Evolutionary conservation across 2,329 filamentous ascomycete genomes (phyloP).

Genomic region (Sodiomyces alkalinus): DNA sequence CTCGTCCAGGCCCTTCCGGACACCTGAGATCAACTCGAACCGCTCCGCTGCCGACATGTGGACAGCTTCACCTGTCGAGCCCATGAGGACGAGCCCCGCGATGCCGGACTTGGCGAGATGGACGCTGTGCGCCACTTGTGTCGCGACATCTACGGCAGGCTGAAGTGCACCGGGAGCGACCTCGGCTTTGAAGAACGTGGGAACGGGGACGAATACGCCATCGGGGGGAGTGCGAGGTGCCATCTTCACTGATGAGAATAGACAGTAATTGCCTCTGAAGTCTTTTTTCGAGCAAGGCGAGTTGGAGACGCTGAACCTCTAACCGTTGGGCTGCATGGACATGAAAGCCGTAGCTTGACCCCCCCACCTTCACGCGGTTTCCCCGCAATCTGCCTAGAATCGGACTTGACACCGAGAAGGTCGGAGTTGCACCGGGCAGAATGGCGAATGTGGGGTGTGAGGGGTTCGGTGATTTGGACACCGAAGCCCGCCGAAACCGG

Average conservation of each 20-base stretch:
- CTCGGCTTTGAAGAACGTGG: conserved; percentile 41
- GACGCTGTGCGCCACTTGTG: conserved; percentile 41
- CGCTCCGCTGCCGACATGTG: conserved; percentile 43
- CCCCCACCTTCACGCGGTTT: no score
- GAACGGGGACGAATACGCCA: conserved; percentile 41
- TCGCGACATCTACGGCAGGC: conserved; percentile 38
- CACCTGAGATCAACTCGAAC: conserved; percentile 33
- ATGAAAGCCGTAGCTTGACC: no score
- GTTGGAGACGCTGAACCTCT: no score
- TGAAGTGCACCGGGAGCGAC: conserved; percentile 25
- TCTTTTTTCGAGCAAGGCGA: no score
- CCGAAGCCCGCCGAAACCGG: no score
- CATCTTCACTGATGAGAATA: neutral
- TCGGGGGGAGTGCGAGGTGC: conserved; percentile 18
- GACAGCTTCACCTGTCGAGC: conserved; percentile 48
- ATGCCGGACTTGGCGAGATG: conserved; percentile 45
- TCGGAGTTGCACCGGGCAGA: no score
- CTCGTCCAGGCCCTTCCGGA: conserved; percentile 36
- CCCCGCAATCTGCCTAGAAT: no score
- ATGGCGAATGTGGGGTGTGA: no score
- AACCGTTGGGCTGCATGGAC: no score
- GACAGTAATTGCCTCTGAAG: no score
- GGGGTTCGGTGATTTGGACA: no score
- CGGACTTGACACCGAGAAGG: no score
- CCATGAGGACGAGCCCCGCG: conserved; percentile 44